Base-by-base conservation (phyloP, 176 grass and related monocot species). In the Stipa capillata region DNA sequence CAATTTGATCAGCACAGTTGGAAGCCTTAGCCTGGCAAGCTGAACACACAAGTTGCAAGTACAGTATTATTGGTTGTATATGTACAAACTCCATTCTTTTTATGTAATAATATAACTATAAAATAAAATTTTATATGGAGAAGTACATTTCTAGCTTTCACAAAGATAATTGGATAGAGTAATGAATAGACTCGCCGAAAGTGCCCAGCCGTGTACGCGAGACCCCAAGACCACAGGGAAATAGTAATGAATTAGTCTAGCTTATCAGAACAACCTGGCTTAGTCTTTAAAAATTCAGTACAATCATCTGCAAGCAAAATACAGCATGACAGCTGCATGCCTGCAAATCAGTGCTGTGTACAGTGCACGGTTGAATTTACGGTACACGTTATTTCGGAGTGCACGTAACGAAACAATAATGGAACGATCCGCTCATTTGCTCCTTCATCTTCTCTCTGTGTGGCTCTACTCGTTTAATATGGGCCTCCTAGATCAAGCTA, bases 221-320 rank as follows among this genome's bases (percentile, higher is more conserved):
- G 55, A 44, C 32, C 66, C 56, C 56, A 68, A 88, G 74, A 62
- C 24, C 58, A 58, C 12, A 67, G 58, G 58, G 62, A 81, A 87
- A 69, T 69, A 79, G 79, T 65, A 80, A 86, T 79, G 80, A 16
- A 79, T 48, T 84, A 79, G 14, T 84, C 49, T 79, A 88, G 39
- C 58, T 88, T 88, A 84, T 79, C 81, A 49, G 8, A 68, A 79
- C 80, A 84, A 73, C 68, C 80, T 88, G 81, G 74, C 67, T 67
- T 83, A 69, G 86, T 74, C 81, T 88, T 88, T 42, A 67, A 84
- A 65, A 88, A 88, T 8, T 21, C 24, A 51, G 20, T 18, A 25
- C 58, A 53, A 67, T 79, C 39, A 65, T 73, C 74, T 78, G 57
- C 37, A 87, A 56, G 74, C 37, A 23, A 83, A 66, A 42, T 50